Evolutionary conservation across 306 rosid genomes (phyloP).

Genomic region (Prunus kanzakura): DNA sequence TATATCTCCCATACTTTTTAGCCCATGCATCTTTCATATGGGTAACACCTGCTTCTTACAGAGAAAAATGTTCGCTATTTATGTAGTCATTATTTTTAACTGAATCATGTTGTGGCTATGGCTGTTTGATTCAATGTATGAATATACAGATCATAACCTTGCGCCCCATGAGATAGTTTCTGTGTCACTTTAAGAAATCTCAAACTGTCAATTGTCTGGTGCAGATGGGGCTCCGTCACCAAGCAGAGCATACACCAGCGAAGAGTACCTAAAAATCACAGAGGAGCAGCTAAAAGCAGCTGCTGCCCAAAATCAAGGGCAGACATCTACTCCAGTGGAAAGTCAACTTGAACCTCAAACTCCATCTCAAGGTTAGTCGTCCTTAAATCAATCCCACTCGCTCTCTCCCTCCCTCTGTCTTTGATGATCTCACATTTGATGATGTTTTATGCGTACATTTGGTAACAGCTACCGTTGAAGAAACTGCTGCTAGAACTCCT

Average conservation of each 20-base stretch:
- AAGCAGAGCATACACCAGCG: conserved; percentile 61
- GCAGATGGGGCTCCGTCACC: conserved; percentile 49
- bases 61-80: not conserved
- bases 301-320: conserved; percentile 42
- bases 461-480: conserved; percentile 35
- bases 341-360: conserved; percentile 37
- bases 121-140: not conserved
- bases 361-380: conserved; percentile 53
- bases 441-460: conserved; percentile 9
- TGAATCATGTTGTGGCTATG: not conserved
- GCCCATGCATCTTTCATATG: not conserved
- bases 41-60: not conserved
- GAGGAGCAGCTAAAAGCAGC: conserved; percentile 78
- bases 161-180: not conserved
- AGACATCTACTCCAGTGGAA: conserved; percentile 36
- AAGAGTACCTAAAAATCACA: conserved; percentile 78
- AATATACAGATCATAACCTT: not conserved
- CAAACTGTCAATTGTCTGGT: conserved; percentile 11
- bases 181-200: conserved; percentile 11
- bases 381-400: not conserved
- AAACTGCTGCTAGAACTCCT: conserved; percentile 35
- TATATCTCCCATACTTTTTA: not conserved
- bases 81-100: not conserved
- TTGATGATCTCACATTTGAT: not conserved
- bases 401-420: conserved; percentile 5